These are phyloP conservation scores for Aspergillus campestris DNA, from an alignment of 495 filamentous ascomycete species.

Conservation along the genomic window DNA sequence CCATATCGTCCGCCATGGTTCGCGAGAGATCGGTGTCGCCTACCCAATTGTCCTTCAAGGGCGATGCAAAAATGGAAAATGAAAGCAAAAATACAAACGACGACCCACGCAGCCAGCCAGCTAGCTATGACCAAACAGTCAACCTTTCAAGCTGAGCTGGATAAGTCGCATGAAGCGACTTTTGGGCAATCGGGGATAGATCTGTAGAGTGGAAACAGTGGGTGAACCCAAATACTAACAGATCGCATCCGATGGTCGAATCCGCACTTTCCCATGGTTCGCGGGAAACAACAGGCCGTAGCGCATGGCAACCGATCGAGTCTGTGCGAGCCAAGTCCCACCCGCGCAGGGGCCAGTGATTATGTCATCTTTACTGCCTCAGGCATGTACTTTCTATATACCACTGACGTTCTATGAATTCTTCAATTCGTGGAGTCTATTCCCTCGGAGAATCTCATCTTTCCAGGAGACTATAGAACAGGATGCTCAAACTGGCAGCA, in stretches of 20 bases:
- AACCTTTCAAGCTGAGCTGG: conserved; percentile 9
- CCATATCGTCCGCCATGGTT: conserved; percentile 55
- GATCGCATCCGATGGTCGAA: conserved; percentile 14
- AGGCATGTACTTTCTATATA: too few relatives aligned
- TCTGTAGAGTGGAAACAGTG: background rate
- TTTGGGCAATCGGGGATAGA: conserved; percentile 5
- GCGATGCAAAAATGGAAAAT: conserved; percentile 7
- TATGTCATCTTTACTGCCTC: background rate
- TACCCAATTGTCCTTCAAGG: background rate
- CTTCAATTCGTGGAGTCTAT: too few relatives aligned
- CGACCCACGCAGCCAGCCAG: conserved; percentile 8
- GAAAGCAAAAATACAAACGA: conserved; percentile 2
- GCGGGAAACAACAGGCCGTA: conserved; percentile 27
- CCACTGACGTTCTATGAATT: too few relatives aligned
- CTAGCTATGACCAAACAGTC: conserved; percentile 7
- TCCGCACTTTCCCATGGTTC: conserved; percentile 16
- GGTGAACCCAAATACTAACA: conserved; percentile 4
- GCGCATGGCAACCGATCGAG: conserved; percentile 30
- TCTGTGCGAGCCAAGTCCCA: too few relatives aligned
- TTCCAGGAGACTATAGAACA: too few relatives aligned
- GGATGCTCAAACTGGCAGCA: too few relatives aligned
- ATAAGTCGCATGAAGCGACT: conserved; percentile 5
- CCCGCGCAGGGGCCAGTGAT: background rate
- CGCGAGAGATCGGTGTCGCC: background rate
- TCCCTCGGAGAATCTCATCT: too few relatives aligned